phyloP scores from a whole-genome alignment of 345 rosid genomes.

The Bruguiera sexangula region DNA sequence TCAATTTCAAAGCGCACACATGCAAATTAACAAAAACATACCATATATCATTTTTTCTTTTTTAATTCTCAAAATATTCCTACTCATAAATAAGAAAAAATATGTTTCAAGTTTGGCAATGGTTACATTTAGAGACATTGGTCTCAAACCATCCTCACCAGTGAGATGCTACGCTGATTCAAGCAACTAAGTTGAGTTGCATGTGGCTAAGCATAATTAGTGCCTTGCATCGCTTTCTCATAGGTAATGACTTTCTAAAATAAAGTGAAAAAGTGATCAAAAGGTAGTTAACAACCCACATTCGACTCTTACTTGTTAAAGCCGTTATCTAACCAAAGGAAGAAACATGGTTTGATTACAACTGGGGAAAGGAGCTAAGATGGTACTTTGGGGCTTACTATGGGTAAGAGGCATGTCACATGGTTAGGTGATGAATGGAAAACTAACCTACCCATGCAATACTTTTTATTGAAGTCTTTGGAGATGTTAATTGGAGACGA shows the following conservation, averaged over 20 bases:
- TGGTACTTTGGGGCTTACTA: not conserved
- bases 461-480: constrained; percentile 13
- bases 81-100: too few relatives aligned
- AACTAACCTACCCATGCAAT: constrained; percentile 23
- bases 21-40: too few relatives aligned
- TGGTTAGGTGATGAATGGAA: constrained; percentile 37
- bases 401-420: constrained; percentile 18
- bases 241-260: constrained; percentile 3
- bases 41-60: too few relatives aligned
- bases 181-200: constrained; percentile 7
- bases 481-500: too few relatives aligned
- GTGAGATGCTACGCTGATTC: not conserved
- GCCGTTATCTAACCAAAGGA: constrained; percentile 39
- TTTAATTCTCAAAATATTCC: too few relatives aligned
- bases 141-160: too few relatives aligned
- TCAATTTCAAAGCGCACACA: too few relatives aligned
- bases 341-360: not conserved
- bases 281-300: constrained; percentile 32
- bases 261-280: not conserved
- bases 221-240: constrained; percentile 9
- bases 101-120: too few relatives aligned
- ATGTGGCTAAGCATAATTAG: not conserved
- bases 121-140: too few relatives aligned
- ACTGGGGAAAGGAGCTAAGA: too few relatives aligned
- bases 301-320: constrained; percentile 38